phyloP scores from a whole-genome alignment of 306 rosid genomes.

The Quercus gilva region DNA sequence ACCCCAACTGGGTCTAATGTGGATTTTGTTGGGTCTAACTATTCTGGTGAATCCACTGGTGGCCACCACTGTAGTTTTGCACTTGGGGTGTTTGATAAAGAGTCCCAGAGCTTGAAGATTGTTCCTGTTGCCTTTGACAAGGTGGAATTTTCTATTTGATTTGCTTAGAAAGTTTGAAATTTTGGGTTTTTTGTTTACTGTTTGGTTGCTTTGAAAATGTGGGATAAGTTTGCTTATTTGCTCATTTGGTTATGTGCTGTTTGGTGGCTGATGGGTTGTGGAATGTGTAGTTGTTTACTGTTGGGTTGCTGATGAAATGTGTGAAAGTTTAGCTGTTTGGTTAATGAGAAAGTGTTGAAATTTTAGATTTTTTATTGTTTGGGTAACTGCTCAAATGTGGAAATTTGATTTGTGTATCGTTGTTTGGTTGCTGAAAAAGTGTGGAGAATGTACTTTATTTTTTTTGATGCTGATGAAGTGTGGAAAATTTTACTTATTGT shows the following conservation, averaged over 20 bases:
- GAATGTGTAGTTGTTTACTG: neutral
- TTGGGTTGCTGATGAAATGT: neutral
- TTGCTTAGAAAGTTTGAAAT: neutral
- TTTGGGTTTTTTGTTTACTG: neutral
- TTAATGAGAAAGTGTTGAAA: neutral
- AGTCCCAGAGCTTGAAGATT: constrained; percentile 48
- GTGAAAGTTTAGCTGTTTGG: neutral
- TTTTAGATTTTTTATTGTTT: neutral
- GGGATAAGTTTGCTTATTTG: neutral
- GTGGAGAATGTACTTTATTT: neutral
- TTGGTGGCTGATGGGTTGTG: neutral
- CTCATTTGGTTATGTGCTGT: neutral
- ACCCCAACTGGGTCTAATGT: constrained; percentile 52
- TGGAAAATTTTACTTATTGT: neutral
- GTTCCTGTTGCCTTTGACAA: constrained; percentile 63
- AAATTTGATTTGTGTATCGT: neutral
- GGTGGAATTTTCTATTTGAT: constrained; percentile 37
- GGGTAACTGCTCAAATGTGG: neutral
- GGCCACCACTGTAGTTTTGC: constrained; percentile 57
- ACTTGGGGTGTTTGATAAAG: constrained; percentile 83
- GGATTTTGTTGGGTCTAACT: constrained; percentile 79
- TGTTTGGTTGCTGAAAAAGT: neutral
- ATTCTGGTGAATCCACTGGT: constrained; percentile 68
- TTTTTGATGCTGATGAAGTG: neutral
- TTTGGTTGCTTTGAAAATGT: neutral